A percentile compares a stretch with the other conserved stretches of the same genome.
These are phyloP conservation scores for Chalara sp. DNA, from an alignment of 2,329 filamentous ascomycete species.

Conservation along the genomic window DNA sequence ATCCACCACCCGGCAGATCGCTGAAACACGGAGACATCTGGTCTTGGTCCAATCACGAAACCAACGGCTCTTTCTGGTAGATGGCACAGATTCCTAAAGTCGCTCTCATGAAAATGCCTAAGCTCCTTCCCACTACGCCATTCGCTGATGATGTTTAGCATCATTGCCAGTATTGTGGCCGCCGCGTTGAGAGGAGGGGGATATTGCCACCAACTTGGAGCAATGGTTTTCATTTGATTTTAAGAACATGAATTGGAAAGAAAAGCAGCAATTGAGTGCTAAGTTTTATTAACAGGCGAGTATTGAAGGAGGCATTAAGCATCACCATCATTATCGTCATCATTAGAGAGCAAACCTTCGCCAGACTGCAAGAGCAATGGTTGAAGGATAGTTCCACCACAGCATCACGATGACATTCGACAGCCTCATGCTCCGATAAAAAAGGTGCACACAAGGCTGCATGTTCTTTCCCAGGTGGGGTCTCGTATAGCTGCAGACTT, in stretches of 20 bases:
- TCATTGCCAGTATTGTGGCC: not conserved
- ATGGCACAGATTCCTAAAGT: not conserved
- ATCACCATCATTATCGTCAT: not conserved
- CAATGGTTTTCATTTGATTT: too few relatives aligned
- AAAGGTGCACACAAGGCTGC: conserved; percentile 14
- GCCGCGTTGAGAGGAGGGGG: not conserved
- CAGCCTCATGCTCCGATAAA: conserved; percentile 13
- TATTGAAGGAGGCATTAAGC: not conserved
- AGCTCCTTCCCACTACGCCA: not conserved
- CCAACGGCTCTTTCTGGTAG: not conserved
- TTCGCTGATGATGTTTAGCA: not conserved
- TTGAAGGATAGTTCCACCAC: conserved; percentile 19
- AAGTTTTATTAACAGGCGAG: too few relatives aligned
- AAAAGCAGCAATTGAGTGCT: too few relatives aligned
- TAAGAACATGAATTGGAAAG: too few relatives aligned
- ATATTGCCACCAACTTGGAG: too few relatives aligned
- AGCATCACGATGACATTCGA: conserved; percentile 18
- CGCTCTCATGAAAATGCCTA: not conserved
- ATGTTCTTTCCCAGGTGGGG: conserved; percentile 3
- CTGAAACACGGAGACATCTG: not conserved
- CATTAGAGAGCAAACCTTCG: not conserved
- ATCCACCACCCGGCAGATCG: not conserved
- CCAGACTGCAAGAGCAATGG: not conserved
- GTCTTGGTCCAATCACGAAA: not conserved
- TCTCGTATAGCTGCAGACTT: conserved; percentile 17